Conservation (phyloP, 306 rosid species). For the Cicer chorassanicum region DNA sequence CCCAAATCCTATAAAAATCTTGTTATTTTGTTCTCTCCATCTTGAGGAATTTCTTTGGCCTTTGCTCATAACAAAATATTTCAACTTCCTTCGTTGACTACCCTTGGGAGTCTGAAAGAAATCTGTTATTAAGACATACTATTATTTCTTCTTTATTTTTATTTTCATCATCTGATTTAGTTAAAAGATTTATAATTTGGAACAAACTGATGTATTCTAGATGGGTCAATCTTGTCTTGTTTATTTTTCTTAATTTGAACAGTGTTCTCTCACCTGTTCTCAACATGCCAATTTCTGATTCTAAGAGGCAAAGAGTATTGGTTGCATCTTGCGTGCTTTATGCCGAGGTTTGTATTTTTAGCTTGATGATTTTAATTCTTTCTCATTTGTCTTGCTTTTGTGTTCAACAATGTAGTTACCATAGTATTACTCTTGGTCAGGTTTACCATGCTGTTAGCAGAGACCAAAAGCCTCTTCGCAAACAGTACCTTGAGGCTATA, state of each 20-base stretch:
- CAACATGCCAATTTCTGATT: constrained; percentile 96
- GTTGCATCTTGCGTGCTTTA: constrained; percentile 95
- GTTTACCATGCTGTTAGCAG: constrained; percentile 86
- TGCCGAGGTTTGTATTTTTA: constrained; percentile 81
- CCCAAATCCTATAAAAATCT: neutral
- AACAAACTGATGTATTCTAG: constrained; percentile 27
- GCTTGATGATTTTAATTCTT: constrained; percentile 25
- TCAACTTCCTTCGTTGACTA: constrained; percentile 11
- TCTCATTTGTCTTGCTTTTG: constrained; percentile 26
- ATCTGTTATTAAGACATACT: neutral
- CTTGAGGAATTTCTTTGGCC: neutral
- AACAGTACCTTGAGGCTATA: constrained; percentile 89
- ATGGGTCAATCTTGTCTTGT: constrained; percentile 37
- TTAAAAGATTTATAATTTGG: neutral
- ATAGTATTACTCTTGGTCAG: constrained; percentile 57
- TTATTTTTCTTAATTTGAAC: constrained; percentile 49
- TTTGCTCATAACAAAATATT: neutral
- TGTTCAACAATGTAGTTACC: constrained; percentile 38
- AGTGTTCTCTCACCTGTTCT: constrained; percentile 98
- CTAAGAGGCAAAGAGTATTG: constrained; percentile 98
- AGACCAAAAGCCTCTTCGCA: constrained; percentile 85
- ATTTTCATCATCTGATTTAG: constrained; percentile 22
- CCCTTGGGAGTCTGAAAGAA: neutral
- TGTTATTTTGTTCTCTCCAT: neutral
- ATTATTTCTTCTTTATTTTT: constrained; percentile 10